phyloP scores from a whole-genome alignment of 2,329 filamentous ascomycete species.

The Colletotrichum chrysophilum region DNA sequence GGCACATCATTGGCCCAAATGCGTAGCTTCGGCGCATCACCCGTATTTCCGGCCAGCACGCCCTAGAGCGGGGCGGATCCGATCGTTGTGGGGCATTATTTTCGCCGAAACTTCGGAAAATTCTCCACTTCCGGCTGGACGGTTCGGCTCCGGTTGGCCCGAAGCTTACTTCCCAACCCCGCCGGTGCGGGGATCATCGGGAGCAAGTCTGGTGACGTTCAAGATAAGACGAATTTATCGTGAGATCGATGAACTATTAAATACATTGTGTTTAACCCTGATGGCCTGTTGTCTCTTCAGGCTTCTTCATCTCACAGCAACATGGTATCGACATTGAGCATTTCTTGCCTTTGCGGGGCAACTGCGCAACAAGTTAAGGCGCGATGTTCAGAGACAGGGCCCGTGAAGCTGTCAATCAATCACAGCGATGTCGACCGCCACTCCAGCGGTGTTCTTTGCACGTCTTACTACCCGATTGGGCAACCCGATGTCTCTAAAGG shows the following conservation, averaged over 20 bases:
- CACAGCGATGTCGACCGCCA: conserved; percentile 37
- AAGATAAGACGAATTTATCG: not conserved
- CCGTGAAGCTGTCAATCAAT: conserved; percentile 27
- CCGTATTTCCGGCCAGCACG: not conserved
- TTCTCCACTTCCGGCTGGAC: not conserved
- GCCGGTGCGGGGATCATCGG: not conserved
- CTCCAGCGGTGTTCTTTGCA: conserved; percentile 40
- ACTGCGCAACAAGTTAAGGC: conserved; percentile 25
- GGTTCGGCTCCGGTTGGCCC: not conserved
- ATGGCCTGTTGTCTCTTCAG: not conserved
- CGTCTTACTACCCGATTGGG: conserved; percentile 39
- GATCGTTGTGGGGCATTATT: not conserved
- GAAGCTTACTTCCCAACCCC: not conserved
- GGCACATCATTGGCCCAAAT: not conserved
- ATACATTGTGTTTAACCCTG: not conserved
- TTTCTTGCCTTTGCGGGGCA: conserved; percentile 33
- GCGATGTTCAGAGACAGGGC: not conserved
- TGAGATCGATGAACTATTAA: not conserved
- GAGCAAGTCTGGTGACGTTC: not conserved
- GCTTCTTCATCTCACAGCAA: not conserved
- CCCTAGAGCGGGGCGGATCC: not conserved
- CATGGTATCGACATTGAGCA: not conserved
- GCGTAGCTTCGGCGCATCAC: not conserved
- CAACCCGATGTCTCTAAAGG: not conserved
- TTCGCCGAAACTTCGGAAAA: not conserved